These are phyloP conservation scores for Taphrina sp. DNA, from an alignment of 1,139 yeast genomes.

Conservation along the genomic window DNA sequence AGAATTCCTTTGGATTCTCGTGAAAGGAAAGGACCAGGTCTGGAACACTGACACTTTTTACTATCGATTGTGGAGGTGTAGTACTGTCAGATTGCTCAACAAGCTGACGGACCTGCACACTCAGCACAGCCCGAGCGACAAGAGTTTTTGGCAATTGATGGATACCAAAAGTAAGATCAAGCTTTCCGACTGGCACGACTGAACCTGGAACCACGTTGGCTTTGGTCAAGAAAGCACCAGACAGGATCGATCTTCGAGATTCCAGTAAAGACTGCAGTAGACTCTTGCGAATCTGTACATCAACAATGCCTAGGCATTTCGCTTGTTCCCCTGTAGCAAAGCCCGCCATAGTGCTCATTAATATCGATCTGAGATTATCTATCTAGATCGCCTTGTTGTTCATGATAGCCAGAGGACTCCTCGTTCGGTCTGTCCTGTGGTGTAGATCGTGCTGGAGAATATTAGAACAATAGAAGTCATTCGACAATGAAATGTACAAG, in stretches of 20 bases:
- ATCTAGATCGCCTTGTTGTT: no score
- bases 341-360: no score
- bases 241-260: slow-evolving; percentile 2
- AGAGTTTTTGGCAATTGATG: slow-evolving; percentile 10
- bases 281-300: no score
- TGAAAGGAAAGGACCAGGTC: slow-evolving; percentile 23
- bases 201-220: slow-evolving; percentile 3
- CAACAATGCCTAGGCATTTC: no score
- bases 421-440: no score
- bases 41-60: slow-evolving; percentile 9
- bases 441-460: no score
- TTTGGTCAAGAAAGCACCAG: slow-evolving; percentile 16
- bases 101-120: slow-evolving; percentile 4
- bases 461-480: no score
- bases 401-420: no score
- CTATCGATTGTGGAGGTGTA: background rate
- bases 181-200: background rate
- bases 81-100: background rate
- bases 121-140: slow-evolving; percentile 1
- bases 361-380: no score
- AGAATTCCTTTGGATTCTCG: slow-evolving; percentile 11
- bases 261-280: slow-evolving; percentile 2
- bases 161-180: slow-evolving; percentile 1
- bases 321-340: no score
- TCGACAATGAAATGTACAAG: no score